Evolutionary conservation across 1,284 basidiomycete species (phyloP).

Genomic region (Leccinum subatratum): DNA sequence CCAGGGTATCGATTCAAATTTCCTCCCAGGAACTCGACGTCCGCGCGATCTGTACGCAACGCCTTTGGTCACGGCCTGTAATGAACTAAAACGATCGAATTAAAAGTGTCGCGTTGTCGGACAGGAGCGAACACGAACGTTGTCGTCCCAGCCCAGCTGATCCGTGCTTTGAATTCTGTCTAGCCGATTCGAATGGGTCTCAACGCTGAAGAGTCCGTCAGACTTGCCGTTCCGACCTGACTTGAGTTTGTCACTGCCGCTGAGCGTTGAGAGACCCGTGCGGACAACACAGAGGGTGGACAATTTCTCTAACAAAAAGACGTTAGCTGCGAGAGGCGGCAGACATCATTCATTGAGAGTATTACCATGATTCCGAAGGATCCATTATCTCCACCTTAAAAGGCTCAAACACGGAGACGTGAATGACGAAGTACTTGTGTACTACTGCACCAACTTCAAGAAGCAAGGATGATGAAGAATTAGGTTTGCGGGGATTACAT

Average conservation of each 20-base stretch:
- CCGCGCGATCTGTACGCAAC: no score
- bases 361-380: slow-evolving; percentile 54
- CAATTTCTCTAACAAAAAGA: slow-evolving; percentile 42
- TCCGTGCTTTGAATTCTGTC: slow-evolving; percentile 73
- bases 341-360: slow-evolving; percentile 10
- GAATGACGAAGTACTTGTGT: no score
- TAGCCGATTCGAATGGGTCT: slow-evolving; percentile 68
- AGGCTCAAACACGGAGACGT: no score
- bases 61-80: slow-evolving; percentile 52
- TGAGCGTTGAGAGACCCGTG: slow-evolving; percentile 67
- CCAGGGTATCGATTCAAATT: no score
- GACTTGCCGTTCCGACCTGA: slow-evolving; percentile 57
- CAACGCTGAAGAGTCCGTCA: slow-evolving; percentile 76
- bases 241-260: slow-evolving; percentile 63
- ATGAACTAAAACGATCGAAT: slow-evolving; percentile 9
- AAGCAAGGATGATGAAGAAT: no score
- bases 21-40: no score
- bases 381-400: slow-evolving; percentile 79
- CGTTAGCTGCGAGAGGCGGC: slow-evolving; percentile 3
- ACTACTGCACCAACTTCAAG: no score
- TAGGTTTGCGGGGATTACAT: no score
- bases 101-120: slow-evolving; percentile 2
- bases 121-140: slow-evolving; percentile 40
- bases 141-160: slow-evolving; percentile 66
- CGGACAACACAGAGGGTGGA: slow-evolving; percentile 69